These are phyloP conservation scores for Globisporangium nodosum DNA, from an alignment of 352 stramenopile genomes.

Conservation along the genomic window DNA sequence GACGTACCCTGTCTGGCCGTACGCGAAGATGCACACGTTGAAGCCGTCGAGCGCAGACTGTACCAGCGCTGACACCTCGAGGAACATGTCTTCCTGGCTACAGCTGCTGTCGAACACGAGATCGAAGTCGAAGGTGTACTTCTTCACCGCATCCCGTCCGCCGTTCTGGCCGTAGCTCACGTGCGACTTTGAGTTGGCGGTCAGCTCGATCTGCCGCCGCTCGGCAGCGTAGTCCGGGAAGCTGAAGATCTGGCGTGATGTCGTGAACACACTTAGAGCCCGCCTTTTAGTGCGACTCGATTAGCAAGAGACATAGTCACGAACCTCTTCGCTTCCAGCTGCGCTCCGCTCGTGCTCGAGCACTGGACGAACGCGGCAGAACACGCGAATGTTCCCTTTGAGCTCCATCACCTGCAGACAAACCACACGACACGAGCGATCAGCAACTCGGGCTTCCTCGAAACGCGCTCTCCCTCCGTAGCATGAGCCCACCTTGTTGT, in stretches of 20 bases:
- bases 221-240: conserved; percentile 71
- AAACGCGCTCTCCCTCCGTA: background rate
- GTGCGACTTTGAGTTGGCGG: conserved; percentile 54
- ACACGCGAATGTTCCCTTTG: conserved; percentile 96
- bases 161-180: conserved; percentile 68
- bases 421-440: background rate
- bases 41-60: conserved; percentile 94
- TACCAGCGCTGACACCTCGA: conserved; percentile 93
- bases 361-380: conserved; percentile 91
- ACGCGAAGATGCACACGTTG: conserved; percentile 96
- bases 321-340: conserved; percentile 42
- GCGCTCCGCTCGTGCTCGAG: conserved; percentile 55
- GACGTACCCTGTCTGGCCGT: conserved; percentile 74
- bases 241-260: conserved; percentile 42
- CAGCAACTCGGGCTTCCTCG: background rate
- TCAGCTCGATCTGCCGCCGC: conserved; percentile 66
- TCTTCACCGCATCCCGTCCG: conserved; percentile 54
- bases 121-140: conserved; percentile 96
- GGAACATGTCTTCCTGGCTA: conserved; percentile 95
- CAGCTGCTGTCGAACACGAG: conserved; percentile 93
- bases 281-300: background rate
- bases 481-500: conserved; percentile 65
- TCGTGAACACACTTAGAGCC: background rate
- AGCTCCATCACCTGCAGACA: conserved; percentile 89
- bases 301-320: background rate